Base-by-base conservation (phyloP, 1,139 yeast genomes). In the Candida glucosophila region DNA sequence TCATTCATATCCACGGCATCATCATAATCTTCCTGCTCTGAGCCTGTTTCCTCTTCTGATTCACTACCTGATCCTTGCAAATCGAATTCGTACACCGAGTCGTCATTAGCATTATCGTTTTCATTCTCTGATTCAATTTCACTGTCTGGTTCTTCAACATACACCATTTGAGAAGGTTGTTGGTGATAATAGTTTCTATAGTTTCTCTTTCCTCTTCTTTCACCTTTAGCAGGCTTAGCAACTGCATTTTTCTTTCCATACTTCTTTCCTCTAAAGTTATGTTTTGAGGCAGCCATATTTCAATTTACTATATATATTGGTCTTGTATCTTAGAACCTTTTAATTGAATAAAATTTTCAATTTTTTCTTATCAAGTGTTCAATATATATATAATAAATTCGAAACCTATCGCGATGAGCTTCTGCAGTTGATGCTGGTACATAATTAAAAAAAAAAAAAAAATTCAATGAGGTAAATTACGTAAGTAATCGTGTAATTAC, bases 101-200 rank as follows among this genome's bases (percentile, higher is more conserved):
- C 46, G 23, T 33, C 37, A 22, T 46, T 47, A 19, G 30, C 23
- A 17, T 37, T 40, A 23, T 40, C 41, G 17, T 39, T 46, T 20
- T 23, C 27, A 15, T 21, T 22, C 21, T 17, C 30, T 9, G 22
- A 14, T 10, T 21, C 30, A 19, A 22, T 45, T 25, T 49, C 53
- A 26, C 44, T 41, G 25, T 44, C 58, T 26, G 67, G 67, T 34
- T 60, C 67, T 45, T 60, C 67, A 29, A 60, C 64, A 29, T 44
- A 58, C 9, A 54, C 67, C 28, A 48, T 43, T 26, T 52, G 47
- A 8, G 47, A 41, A 28, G 58, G 62, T 37, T 55, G 59, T 30
- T 47, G 50, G 35, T 54, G 55, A 34, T 50, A 55, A 32, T 57
- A 56, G 22, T 47, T 47, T 44, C 59, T 52, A 36, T 55, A 55